These are phyloP conservation scores for Colletotrichum godetiae DNA, from an alignment of 2,329 filamentous ascomycete genomes.

Conservation along the genomic window DNA sequence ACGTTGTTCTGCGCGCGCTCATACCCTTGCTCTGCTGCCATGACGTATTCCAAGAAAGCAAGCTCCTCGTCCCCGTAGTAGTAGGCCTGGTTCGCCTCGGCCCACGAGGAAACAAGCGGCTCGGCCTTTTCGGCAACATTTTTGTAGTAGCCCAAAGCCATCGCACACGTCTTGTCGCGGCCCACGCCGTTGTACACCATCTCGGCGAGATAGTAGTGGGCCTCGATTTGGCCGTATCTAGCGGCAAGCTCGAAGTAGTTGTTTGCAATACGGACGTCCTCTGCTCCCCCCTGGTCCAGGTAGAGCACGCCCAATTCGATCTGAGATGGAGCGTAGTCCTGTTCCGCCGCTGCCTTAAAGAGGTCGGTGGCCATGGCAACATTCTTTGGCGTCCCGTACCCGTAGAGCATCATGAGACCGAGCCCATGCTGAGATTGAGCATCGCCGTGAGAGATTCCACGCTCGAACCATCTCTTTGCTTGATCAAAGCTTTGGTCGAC, in stretches of 20 bases:
- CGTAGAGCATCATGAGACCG: slow-evolving; percentile 85
- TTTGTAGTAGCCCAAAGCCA: slow-evolving; percentile 87
- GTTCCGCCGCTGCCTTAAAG: slow-evolving; percentile 83
- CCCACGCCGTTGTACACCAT: slow-evolving; percentile 85
- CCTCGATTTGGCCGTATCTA: slow-evolving; percentile 85
- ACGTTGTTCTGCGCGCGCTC: slow-evolving; percentile 92
- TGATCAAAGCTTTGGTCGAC: slow-evolving; percentile 81
- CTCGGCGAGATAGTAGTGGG: slow-evolving; percentile 92
- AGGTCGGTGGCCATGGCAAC: slow-evolving; percentile 77
- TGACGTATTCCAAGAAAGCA: slow-evolving; percentile 83
- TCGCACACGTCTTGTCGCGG: slow-evolving; percentile 80
- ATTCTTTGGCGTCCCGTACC: slow-evolving; percentile 76
- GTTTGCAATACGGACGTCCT: slow-evolving; percentile 80
- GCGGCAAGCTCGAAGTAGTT: slow-evolving; percentile 91
- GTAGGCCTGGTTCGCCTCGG: slow-evolving; percentile 85
- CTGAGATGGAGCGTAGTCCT: slow-evolving; percentile 83
- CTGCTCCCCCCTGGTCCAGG: slow-evolving; percentile 79
- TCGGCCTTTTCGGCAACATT: slow-evolving; percentile 80
- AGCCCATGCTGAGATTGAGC: slow-evolving; percentile 86
- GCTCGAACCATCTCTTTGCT: slow-evolving; percentile 85
- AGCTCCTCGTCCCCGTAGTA: slow-evolving; percentile 82
- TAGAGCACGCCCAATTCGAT: slow-evolving; percentile 87
- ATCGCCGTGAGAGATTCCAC: slow-evolving; percentile 80
- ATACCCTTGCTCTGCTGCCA: slow-evolving; percentile 93
- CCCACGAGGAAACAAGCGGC: slow-evolving; percentile 79